phyloP scores from a whole-genome alignment of 257 asterid species.

The Ehretia macrophylla region DNA sequence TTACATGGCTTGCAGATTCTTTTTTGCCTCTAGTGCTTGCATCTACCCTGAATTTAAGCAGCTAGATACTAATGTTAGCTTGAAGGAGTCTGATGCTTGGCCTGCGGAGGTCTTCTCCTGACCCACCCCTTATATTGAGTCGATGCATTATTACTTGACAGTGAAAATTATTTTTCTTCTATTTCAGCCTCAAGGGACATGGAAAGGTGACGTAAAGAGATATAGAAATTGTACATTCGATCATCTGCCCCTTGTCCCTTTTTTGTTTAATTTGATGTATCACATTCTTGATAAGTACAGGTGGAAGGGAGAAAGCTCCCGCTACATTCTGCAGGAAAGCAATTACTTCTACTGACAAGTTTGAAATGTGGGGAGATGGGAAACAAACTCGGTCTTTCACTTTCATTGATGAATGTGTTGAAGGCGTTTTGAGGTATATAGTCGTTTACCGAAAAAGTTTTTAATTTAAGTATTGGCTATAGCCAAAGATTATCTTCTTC shows the following conservation, averaged over 20 bases:
- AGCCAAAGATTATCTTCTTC: no score
- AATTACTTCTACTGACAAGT: constrained; percentile 59
- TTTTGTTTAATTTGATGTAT: not conserved
- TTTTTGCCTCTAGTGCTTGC: constrained; percentile 88
- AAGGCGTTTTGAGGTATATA: constrained; percentile 74
- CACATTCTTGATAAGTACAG: constrained; percentile 25
- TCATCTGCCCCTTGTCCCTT: no score
- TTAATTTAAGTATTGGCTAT: no score
- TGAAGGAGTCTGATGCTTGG: constrained; percentile 92
- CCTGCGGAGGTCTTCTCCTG: constrained; percentile 70
- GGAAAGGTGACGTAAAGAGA: constrained; percentile 45
- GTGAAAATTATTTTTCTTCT: constrained; percentile 7
- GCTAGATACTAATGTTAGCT: constrained; percentile 81
- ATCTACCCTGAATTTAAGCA: constrained; percentile 89
- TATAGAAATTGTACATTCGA: no score
- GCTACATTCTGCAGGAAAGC: constrained; percentile 89
- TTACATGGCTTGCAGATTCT: constrained; percentile 46
- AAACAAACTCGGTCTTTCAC: constrained; percentile 85
- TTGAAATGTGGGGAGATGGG: constrained; percentile 97
- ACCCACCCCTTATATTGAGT: constrained; percentile 8
- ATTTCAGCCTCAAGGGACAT: constrained; percentile 82
- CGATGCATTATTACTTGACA: not conserved
- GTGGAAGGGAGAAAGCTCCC: constrained; percentile 90
- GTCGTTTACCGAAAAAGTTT: not conserved
- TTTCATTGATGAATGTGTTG: constrained; percentile 84